A percentile compares a stretch with the other conserved stretches of the same genome.
These are phyloP conservation scores for Camellia japonica DNA, from an alignment of 148 eudicot species.

Conservation along the genomic window DNA sequence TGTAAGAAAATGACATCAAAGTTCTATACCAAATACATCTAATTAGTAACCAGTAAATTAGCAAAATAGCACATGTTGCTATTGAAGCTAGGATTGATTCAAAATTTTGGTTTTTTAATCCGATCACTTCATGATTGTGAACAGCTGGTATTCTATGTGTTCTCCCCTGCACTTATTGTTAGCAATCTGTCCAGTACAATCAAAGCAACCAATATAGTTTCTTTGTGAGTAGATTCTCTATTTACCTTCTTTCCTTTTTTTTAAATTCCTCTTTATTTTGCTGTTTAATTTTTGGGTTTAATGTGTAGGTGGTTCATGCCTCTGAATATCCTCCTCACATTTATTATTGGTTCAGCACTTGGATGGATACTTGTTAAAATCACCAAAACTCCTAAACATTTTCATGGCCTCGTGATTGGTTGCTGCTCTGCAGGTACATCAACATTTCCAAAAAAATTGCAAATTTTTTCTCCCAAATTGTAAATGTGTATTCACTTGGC, in stretches of 20 bases:
- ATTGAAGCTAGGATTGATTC: no score
- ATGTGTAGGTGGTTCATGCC: constrained; percentile 68
- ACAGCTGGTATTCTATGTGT: constrained; percentile 61
- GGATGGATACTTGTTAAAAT: constrained; percentile 60
- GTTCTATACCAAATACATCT: no score
- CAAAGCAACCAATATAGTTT: constrained; percentile 30
- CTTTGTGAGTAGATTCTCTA: constrained; percentile 37
- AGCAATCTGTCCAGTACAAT: constrained; percentile 46
- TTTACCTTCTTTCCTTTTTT: neutral
- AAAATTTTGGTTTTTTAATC: no score
- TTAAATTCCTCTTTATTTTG: neutral
- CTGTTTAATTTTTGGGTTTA: neutral
- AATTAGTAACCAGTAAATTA: no score
- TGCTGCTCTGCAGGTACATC: constrained; percentile 59
- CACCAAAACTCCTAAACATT: constrained; percentile 43
- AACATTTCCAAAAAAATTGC: no score
- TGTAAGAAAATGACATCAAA: no score
- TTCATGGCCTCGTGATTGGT: constrained; percentile 55
- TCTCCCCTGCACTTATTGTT: constrained; percentile 51
- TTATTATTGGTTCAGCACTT: constrained; percentile 51
- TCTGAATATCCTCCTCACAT: constrained; percentile 56
- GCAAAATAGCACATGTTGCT: no score
- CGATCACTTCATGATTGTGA: neutral
- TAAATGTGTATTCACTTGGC: no score
- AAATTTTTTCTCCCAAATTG: no score